A percentile compares a stretch with the other conserved stretches of the same genome.
phyloP scores from a whole-genome alignment of 164 flowering plant species.

The grape (Vitis vinifera) region DNA sequence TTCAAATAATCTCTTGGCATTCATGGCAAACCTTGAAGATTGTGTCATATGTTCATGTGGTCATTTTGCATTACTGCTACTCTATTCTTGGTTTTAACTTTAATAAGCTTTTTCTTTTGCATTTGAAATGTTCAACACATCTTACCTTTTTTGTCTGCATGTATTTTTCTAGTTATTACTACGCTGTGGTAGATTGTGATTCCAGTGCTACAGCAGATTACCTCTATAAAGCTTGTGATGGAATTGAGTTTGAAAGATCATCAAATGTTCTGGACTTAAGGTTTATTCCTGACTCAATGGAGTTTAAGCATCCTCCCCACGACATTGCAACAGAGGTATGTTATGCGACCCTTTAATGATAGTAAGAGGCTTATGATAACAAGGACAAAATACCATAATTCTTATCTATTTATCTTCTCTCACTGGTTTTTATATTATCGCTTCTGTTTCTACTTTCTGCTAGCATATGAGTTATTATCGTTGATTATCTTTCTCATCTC shows the following conservation, averaged over 20 bases:
- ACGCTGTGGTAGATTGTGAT: slow-evolving; percentile 91
- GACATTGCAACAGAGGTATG: slow-evolving; percentile 88
- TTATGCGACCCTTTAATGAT: not conserved
- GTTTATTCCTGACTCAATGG: slow-evolving; percentile 88
- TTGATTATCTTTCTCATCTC: no score
- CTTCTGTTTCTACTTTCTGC: no score
- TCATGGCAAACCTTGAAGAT: no score
- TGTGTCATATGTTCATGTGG: no score
- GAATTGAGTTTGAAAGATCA: slow-evolving; percentile 80
- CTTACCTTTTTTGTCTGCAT: not conserved
- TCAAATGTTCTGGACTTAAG: slow-evolving; percentile 86
- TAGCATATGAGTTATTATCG: no score
- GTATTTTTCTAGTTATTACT: slow-evolving; percentile 63
- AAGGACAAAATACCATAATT: no score
- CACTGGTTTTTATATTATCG: no score
- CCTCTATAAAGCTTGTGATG: slow-evolving; percentile 83
- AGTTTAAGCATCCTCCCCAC: slow-evolving; percentile 80
- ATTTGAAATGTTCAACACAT: not conserved
- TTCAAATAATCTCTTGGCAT: no score
- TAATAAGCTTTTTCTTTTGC: not conserved
- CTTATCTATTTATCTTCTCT: no score
- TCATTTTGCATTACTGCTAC: no score
- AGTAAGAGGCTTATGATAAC: no score
- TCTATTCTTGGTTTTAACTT: no score
- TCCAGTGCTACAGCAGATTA: slow-evolving; percentile 82